Percentiles rank a stretch among this genome's conserved stretches.
These are phyloP conservation scores for Talaromyces sp. DNA, from an alignment of 2,329 filamentous ascomycete genomes.

Conservation along the genomic window DNA sequence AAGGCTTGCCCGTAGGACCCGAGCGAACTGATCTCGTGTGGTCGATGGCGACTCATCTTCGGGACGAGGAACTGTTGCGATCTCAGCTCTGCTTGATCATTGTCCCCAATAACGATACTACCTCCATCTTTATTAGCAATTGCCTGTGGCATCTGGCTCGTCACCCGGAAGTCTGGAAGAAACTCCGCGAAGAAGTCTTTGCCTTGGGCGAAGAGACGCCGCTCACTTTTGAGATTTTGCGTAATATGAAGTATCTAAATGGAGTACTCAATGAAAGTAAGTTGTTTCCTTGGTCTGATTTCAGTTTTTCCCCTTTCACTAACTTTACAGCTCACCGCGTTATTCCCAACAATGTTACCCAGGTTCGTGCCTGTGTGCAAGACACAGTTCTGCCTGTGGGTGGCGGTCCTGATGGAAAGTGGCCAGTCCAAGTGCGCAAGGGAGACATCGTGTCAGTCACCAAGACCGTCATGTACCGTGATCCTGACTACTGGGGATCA, in stretches of 20 bases:
- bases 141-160: conserved; percentile 36
- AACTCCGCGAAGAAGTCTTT: conserved; percentile 9
- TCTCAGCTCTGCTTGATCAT: conserved; percentile 48
- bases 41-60: conserved; percentile 47
- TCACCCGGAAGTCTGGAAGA: conserved; percentile 20
- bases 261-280: conserved; percentile 7
- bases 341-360: background rate
- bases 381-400: conserved; percentile 45
- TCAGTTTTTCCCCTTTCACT: conserved; percentile 27
- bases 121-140: conserved; percentile 40
- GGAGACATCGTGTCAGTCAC: conserved; percentile 52
- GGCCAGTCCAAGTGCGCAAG: conserved; percentile 58
- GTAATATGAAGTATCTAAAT: conserved; percentile 6
- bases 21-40: conserved; percentile 51
- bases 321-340: conserved; percentile 8
- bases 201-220: background rate
- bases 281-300: conserved; percentile 22
- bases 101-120: conserved; percentile 50
- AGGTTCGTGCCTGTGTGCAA: background rate
- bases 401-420: conserved; percentile 42
- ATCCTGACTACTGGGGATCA: conserved; percentile 43
- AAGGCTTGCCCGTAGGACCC: background rate
- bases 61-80: conserved; percentile 43
- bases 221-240: conserved; percentile 19
- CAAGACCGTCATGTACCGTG: conserved; percentile 48